Evolutionary conservation across 768 basidiomycete species (phyloP).

Genomic region (Podaxis sp.): DNA sequence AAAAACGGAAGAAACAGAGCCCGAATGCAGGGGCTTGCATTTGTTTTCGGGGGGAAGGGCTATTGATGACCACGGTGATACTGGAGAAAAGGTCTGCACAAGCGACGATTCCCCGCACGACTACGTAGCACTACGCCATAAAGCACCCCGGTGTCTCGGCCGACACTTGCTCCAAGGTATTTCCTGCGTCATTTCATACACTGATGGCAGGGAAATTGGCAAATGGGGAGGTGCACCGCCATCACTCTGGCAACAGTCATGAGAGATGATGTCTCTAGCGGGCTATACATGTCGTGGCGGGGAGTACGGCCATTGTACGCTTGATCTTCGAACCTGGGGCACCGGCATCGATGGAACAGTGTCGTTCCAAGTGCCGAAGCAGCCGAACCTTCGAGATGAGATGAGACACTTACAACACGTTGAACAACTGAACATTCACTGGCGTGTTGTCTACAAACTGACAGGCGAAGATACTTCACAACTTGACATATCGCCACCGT

Average conservation of each 20-base stretch:
- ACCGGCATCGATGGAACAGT: no score
- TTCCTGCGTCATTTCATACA: neutral
- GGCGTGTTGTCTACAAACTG: no score
- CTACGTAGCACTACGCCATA: neutral
- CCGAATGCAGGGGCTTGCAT: neutral
- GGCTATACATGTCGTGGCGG: neutral
- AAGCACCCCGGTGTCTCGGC: neutral
- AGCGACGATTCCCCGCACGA: no score
- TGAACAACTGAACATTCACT: no score
- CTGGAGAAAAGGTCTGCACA: neutral
- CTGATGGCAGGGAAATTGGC: neutral
- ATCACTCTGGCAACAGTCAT: neutral
- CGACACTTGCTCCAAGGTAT: neutral
- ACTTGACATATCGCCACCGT: no score
- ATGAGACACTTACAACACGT: no score
- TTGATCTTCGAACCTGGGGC: neutral
- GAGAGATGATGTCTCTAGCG: neutral
- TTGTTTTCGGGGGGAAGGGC: no score
- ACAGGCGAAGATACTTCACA: no score
- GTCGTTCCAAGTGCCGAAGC: no score
- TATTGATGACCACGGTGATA: neutral
- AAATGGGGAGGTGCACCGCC: neutral
- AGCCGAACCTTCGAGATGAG: no score
- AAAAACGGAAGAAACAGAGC: neutral
- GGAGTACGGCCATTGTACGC: neutral